Base-by-base conservation (phyloP, 805 yeast genomes). In the Martiniozyma abietophila region DNA sequence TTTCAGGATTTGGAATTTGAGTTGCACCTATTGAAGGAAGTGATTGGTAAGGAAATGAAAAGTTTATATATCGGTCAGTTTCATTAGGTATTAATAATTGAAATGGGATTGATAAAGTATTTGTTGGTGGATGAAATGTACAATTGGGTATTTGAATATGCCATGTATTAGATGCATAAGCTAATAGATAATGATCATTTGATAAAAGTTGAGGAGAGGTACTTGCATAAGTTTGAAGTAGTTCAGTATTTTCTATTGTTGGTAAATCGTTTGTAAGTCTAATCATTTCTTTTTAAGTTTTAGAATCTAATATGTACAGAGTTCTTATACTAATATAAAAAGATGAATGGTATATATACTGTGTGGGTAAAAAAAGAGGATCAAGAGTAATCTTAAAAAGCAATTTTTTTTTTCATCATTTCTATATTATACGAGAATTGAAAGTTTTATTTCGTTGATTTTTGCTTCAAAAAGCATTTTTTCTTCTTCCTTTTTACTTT, bases 191-290 rank as follows among this genome's bases (percentile, higher is more conserved):
- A 11, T 36, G 37, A 18, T 47, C 50, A 11, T 34, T 35, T 9
- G 42, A 32, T 25, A 38, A 47, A 18, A 40, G 33, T 28, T 46
- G 49, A 14, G 59, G 59, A 1, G 51, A 42, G 6, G 52, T 46
- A 15, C 43, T 39, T 11, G 44, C 44, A 33, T 44, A 52, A 2
- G 40, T 38, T 2, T 49, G 28, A 12, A 48, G 39, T 3, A 46
- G 41, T 18, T 54, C 54, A 11, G 58, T 47, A 37, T 53, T 54
- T 29, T 54, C 59, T 11, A 50, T 37, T 3, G 58, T 48, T 3
- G 59, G 59, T 8, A 47, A 40, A 30, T 46, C 45, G n/a, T 34
- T 18, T 6, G 45, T 40, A 25, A 35, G 34, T 29, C 55, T 34
- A 16, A 34, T 27, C 36, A 25, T 23, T 4, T 20, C n/a, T n/a